Evolutionary conservation across 768 basidiomycete species (phyloP).

Genomic region (Mycena capillaripes): DNA sequence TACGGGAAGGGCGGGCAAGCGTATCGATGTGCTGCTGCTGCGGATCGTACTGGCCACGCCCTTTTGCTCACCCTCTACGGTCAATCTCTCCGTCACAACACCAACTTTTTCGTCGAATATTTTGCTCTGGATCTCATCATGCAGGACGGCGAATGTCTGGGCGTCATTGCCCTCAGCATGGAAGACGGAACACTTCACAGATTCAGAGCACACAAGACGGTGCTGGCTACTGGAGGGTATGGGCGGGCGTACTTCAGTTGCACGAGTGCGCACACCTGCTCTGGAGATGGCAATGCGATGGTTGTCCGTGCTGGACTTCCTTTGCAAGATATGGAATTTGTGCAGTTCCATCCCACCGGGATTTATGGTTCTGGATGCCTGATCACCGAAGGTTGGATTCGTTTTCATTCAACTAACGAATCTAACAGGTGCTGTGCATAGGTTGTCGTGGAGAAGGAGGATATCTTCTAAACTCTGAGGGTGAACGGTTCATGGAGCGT

Average conservation of each 20-base stretch:
- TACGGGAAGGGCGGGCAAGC: slow-evolving; percentile 99
- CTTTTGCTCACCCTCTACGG: slow-evolving; percentile 99
- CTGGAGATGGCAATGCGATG: slow-evolving; percentile 99
- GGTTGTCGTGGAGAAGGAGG: slow-evolving; percentile 99
- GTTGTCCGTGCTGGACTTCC: slow-evolving; percentile 96
- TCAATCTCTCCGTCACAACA: slow-evolving; percentile 98
- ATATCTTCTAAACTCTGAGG: slow-evolving; percentile 97
- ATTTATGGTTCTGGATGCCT: slow-evolving; percentile 99
- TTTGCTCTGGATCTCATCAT: slow-evolving; percentile 99
- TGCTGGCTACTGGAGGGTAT: slow-evolving; percentile 98
- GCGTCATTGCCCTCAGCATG: slow-evolving; percentile 99
- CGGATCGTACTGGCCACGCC: slow-evolving; percentile 98
- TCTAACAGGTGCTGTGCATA: slow-evolving; percentile 45
- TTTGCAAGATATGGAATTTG: slow-evolving; percentile 97
- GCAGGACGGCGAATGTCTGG: slow-evolving; percentile 99
- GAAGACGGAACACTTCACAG: slow-evolving; percentile 99
- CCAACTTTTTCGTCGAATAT: slow-evolving; percentile 99
- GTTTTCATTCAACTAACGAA: not conserved
- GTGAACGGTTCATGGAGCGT: slow-evolving; percentile 99
- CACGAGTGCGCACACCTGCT: slow-evolving; percentile 98
- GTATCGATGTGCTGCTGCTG: slow-evolving; percentile 98
- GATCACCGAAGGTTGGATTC: slow-evolving; percentile 89
- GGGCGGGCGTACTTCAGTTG: slow-evolving; percentile 99
- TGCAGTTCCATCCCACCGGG: slow-evolving; percentile 99
- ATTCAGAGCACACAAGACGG: slow-evolving; percentile 98